Base-by-base conservation (phyloP, 768 basidiomycete species). In the Naematelia encephala region DNA sequence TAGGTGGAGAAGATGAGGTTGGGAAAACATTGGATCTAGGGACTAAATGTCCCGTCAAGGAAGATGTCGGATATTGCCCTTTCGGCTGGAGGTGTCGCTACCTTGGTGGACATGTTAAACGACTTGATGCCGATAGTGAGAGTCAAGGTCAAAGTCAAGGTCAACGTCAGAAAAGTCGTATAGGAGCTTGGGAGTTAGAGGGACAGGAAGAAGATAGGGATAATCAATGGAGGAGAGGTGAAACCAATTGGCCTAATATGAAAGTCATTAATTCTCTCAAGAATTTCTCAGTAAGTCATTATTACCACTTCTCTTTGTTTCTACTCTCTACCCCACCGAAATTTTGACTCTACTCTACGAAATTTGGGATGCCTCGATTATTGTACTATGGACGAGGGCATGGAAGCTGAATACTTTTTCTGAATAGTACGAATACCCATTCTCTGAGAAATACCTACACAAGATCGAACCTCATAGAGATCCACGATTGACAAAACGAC, bases 51-150 rank as follows among this genome's bases (percentile, higher is more conserved):
- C 89, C 90, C 0, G 80, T 87, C 1, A 89, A 83, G 67, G 77
- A 80, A 14, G 84, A 84, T 62, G 81, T 81, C 16, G 91, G 91
- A 1, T 83, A 85, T 63, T 96, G 91, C 79, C 83, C 84, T 53
- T 85, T 84, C 67, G 96, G 92, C 11, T 86, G 89, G 76, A 90
- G 91, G 75, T 99, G 96, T 74, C 85, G 96, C 1, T 96, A 88
- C 77, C 82, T 96, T 4, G 87, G 87, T 12, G 86, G 84, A 2
- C 94, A 99, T 75, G 78, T 87, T 11, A 77, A 71, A 16, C 77
- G 78, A 30, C 79, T 82, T 28, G 77, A 79, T 45, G 58, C 59
- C 13, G 85, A 83, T 1, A 74, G 75, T 23, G 69, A 78, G 84
- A 90, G 66, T 83, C 84, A 59, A 83, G 85, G 12, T 52, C 50